These are phyloP conservation scores for Gaultheria prostrata DNA, from an alignment of 148 eudicot genomes.

Conservation along the genomic window DNA sequence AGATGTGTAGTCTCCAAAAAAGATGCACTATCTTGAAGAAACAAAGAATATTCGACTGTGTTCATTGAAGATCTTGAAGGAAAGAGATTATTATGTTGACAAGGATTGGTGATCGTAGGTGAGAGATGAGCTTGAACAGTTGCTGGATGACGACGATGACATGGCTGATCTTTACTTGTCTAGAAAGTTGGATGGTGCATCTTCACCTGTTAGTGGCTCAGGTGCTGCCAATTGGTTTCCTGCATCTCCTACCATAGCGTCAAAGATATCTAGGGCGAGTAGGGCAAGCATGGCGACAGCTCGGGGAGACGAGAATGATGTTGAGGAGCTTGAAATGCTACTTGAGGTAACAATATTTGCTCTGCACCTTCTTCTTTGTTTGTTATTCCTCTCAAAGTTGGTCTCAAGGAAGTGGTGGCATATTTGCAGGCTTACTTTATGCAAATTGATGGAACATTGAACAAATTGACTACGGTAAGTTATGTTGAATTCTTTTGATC, in stretches of 20 bases:
- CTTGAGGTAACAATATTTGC: conserved; percentile 48
- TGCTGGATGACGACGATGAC: conserved; percentile 74
- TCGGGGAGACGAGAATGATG: conserved; percentile 70
- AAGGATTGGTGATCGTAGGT: conserved; percentile 39
- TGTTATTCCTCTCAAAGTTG: conserved; percentile 11
- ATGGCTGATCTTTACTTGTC: conserved; percentile 83
- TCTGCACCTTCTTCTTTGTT: neutral
- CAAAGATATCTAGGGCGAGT: conserved; percentile 64
- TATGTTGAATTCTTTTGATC: neutral
- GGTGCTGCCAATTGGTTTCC: conserved; percentile 41
- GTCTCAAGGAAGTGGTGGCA: conserved; percentile 14
- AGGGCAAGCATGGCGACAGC: conserved; percentile 55
- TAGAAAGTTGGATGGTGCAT: conserved; percentile 42
- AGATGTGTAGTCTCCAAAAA: neutral
- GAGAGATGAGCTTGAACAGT: conserved; percentile 79
- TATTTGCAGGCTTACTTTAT: conserved; percentile 70
- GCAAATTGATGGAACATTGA: conserved; percentile 70
- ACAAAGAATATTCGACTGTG: neutral
- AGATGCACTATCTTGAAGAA: neutral
- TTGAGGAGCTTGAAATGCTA: conserved; percentile 77
- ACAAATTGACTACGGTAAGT: conserved; percentile 67
- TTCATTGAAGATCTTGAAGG: neutral
- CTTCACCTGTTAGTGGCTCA: conserved; percentile 64
- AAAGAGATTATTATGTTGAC: neutral
- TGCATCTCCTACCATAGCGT: conserved; percentile 56